Conservation (phyloP, 345 rosid genomes). For the Aquilaria yunnanensis region DNA sequence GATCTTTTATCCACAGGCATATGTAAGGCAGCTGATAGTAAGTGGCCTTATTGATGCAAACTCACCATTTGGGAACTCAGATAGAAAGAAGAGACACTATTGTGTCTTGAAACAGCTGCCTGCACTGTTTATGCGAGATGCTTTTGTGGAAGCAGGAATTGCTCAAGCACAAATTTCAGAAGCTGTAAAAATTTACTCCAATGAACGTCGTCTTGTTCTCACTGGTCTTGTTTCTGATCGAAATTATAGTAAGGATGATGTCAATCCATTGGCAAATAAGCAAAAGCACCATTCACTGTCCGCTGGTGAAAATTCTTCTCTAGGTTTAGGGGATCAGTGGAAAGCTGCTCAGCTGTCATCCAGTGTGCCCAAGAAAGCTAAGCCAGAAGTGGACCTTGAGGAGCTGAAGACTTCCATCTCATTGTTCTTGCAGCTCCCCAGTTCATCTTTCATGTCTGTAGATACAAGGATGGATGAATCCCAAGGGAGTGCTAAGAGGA, state of each 20-base stretch:
- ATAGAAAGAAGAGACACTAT: constrained; percentile 69
- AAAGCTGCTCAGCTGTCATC: constrained; percentile 29
- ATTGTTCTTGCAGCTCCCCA: constrained; percentile 62
- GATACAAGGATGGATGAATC: constrained; percentile 52
- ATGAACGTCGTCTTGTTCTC: constrained; percentile 80
- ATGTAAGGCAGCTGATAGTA: constrained; percentile 84
- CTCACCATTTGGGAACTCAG: constrained; percentile 38
- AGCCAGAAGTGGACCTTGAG: constrained; percentile 36
- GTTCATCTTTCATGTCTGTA: constrained; percentile 30
- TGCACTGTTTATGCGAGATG: constrained; percentile 48
- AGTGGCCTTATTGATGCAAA: constrained; percentile 75
- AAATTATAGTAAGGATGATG: constrained; percentile 18
- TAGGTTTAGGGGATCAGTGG: constrained; percentile 33
- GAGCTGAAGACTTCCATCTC: constrained; percentile 69
- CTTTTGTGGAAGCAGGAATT: constrained; percentile 59
- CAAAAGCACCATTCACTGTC: constrained; percentile 27
- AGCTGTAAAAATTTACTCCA: constrained; percentile 60
- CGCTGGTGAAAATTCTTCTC: constrained; percentile 22
- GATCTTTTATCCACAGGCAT: constrained; percentile 81
- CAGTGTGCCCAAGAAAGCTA: constrained; percentile 30
- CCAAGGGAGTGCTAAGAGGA: constrained; percentile 61
- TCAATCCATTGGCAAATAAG: constrained; percentile 27
- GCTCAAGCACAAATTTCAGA: constrained; percentile 58
- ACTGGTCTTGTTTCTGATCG: constrained; percentile 37
- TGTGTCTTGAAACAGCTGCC: constrained; percentile 82